A percentile compares a stretch with the other conserved stretches of the same genome.
Conservation (phyloP, 2,329 filamentous ascomycete species). For the Colletotrichum eleusines region DNA sequence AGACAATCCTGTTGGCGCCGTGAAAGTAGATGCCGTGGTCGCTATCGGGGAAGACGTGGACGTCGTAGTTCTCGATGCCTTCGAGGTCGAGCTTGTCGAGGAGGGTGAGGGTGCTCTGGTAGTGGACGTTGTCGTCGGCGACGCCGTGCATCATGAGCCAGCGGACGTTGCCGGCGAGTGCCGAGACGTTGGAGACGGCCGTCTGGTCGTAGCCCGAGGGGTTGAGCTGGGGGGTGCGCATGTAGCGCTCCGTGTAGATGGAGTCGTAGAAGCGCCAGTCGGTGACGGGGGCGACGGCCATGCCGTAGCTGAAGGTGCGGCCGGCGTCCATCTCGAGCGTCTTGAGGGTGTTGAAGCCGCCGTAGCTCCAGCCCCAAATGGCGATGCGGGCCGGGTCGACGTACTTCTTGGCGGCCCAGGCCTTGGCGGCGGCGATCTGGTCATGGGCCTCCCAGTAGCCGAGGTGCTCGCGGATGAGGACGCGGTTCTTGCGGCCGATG, state of each 20-base stretch:
- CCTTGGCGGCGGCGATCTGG: conserved; percentile 90
- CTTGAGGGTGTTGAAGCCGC: conserved; percentile 95
- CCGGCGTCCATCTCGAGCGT: conserved; percentile 93
- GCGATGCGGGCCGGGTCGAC: conserved; percentile 85
- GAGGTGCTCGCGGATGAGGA: conserved; percentile 84
- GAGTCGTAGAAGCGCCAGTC: conserved; percentile 97
- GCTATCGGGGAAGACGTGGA: conserved; percentile 96
- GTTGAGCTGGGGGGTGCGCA: conserved; percentile 93
- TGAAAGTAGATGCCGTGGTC: conserved; percentile 97
- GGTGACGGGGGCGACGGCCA: conserved; percentile 98
- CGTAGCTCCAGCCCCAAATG: conserved; percentile 99
- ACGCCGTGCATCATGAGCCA: conserved; percentile 97
- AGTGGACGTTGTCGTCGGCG: conserved; percentile 97
- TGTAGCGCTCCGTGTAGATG: conserved; percentile 96
- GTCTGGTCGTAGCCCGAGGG: conserved; percentile 79
- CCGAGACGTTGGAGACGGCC: conserved; percentile 79
- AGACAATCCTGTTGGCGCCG: conserved; percentile 90
- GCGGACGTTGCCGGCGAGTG: conserved; percentile 80
- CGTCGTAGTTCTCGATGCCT: conserved; percentile 91
- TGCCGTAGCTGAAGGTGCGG: conserved; percentile 92
- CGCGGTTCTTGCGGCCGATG: conserved; percentile 85
- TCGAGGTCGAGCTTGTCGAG: conserved; percentile 88
- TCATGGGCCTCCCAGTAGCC: conserved; percentile 88
- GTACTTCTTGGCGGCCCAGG: conserved; percentile 84
- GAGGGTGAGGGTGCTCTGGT: conserved; percentile 91